phyloP scores from a whole-genome alignment of 495 filamentous ascomycete species.

The Diplogelasinospora grovesii region DNA sequence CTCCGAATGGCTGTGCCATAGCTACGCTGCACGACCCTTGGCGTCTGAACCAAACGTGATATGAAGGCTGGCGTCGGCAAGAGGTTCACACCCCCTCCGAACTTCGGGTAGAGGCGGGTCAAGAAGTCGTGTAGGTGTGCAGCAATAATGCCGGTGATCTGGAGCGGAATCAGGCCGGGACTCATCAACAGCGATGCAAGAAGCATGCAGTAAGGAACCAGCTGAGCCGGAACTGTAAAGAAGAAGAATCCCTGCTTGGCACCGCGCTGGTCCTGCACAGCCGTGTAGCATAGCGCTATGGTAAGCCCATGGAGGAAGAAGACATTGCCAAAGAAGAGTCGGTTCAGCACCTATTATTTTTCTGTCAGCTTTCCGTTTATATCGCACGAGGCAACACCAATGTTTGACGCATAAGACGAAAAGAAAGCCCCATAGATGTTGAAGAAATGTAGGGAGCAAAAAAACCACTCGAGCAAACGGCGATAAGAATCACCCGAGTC shows the following conservation, averaged over 20 bases:
- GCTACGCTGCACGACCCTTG: conserved; percentile 32
- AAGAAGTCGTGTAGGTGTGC: conserved; percentile 85
- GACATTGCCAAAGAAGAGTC: conserved; percentile 37
- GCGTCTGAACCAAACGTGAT: conserved; percentile 50
- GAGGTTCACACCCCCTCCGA: conserved; percentile 69
- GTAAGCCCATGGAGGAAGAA: conserved; percentile 63
- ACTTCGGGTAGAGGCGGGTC: conserved; percentile 72
- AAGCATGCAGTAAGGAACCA: conserved; percentile 71
- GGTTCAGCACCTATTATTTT: conserved; percentile 37
- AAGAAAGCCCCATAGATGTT: conserved; percentile 1
- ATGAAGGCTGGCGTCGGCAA: conserved; percentile 63
- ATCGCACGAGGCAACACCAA: not conserved
- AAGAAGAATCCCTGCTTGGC: conserved; percentile 64
- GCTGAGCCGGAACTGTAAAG: conserved; percentile 66
- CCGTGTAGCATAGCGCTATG: conserved; percentile 74
- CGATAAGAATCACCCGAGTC: conserved; percentile 59
- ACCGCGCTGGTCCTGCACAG: conserved; percentile 72
- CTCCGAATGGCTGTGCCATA: conserved; percentile 54
- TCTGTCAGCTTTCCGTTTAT: conserved; percentile 14
- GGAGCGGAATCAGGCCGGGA: conserved; percentile 37
- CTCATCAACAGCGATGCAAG: conserved; percentile 55
- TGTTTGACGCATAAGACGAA: conserved; percentile 4
- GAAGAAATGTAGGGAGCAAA: conserved; percentile 75
- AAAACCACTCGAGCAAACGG: conserved; percentile 65
- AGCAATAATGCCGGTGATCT: conserved; percentile 65